Evolutionary conservation across 129 eudicot species (phyloP), one percentile per base, ranked within the genome.

Genomic region (Chrysanthemum seticuspe): DNA sequence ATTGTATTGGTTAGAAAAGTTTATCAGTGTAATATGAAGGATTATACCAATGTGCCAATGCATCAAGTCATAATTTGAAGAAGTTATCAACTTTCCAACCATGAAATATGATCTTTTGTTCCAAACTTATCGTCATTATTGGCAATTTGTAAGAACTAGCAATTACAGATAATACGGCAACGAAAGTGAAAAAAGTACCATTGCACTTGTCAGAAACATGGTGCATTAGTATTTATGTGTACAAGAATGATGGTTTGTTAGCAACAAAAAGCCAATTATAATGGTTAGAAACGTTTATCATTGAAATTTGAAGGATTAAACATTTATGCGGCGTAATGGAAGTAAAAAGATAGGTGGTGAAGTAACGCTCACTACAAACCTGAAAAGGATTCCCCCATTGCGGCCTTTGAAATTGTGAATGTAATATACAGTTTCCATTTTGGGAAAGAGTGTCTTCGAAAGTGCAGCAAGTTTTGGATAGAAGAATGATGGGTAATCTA

Each of bases 381-480:
- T 94, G 92, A 90, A 90, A 70, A 94, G 96, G 68, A 83, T 82
- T 47, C 98, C 98, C 27, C 97, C 96, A 10, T 82, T 86, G 68
- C 87, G 89, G 59, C 98, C 97, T 81, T 94, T 94, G 72, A 94
- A 94, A 74, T 94, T 94, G 80, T 94, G 98, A 54, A 94, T 90
- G 85, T 94, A 94, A 76, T 94, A 94, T 19, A 94, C 91, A 23
- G 98, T 87, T 83, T 94, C 93, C 97, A 94, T 90, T 75, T 86
- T 83, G 1, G 92, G 97, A 45, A 94, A 88, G 36, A 94, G 86
- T 1, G 97, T 85, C 73, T 81, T 82, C 48, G 81, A 50, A 62
- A 93, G 91, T 60, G 85, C 89, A 65, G 91, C 96, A 47, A 93
- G 87, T 86, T 93, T 93, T 65, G 98, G 98, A 80, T 93, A 93